phyloP scores from a whole-genome alignment of 768 basidiomycete species.

The Cystobasidium tubakii region DNA sequence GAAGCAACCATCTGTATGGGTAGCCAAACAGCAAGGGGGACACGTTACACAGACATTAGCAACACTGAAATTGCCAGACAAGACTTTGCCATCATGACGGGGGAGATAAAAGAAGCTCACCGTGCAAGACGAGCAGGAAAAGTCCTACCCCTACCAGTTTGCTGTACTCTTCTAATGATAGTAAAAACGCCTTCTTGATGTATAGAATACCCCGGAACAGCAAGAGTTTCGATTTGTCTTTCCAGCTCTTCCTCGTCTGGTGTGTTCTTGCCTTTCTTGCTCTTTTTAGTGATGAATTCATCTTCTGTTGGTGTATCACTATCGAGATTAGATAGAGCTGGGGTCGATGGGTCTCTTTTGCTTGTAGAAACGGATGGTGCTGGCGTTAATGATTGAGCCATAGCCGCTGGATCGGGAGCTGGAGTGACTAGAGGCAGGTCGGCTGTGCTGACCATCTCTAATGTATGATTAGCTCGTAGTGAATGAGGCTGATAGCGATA shows the following conservation, averaged over 20 bases:
- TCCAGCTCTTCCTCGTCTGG: not conserved
- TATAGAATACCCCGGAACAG: conserved; percentile 22
- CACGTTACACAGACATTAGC: too few species aligned
- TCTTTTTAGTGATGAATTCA: not conserved
- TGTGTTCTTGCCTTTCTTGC: not conserved
- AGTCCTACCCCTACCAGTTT: conserved; percentile 1
- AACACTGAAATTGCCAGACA: too few species aligned
- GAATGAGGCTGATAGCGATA: too few species aligned
- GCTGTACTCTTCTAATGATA: not conserved
- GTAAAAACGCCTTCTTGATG: conserved; percentile 27
- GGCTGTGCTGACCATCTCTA: not conserved
- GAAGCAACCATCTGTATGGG: conserved; percentile 5
- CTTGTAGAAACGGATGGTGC: too few species aligned
- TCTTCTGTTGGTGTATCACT: too few species aligned
- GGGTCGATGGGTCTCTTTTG: not conserved
- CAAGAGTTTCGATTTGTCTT: conserved; percentile 11
- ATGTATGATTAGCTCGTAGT: not conserved
- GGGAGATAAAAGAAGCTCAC: not conserved
- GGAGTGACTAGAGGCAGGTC: not conserved
- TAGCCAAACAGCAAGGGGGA: too few species aligned
- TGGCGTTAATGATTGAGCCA: not conserved
- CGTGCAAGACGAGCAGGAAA: conserved; percentile 33
- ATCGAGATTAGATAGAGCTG: too few species aligned
- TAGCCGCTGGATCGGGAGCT: not conserved
- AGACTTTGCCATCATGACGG: too few species aligned